A percentile compares a stretch with the other conserved stretches of the same genome.
Evolutionary conservation across 441 rosid genomes (phyloP).

Genomic region (Mallotus repandus): DNA sequence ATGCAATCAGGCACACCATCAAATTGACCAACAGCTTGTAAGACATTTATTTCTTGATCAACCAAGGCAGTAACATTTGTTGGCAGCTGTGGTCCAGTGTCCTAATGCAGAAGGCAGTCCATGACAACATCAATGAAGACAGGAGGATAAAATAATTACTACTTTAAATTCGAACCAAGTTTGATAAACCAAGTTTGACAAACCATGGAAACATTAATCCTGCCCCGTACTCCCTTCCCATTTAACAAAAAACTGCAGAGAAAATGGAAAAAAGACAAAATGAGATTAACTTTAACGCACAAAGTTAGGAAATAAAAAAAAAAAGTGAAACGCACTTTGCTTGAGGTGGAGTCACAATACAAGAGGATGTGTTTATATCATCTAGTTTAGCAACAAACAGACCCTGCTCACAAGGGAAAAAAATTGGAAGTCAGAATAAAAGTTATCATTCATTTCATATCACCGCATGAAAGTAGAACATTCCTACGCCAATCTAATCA

Average conservation of each 20-base stretch:
- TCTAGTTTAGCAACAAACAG: constrained; percentile 4
- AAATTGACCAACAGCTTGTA: constrained; percentile 4
- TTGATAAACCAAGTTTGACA: neutral
- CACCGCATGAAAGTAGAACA: neutral
- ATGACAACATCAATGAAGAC: neutral
- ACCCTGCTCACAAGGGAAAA: neutral
- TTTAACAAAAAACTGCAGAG: neutral
- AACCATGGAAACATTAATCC: constrained; percentile 1
- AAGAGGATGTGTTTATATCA: neutral
- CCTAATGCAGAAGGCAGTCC: neutral
- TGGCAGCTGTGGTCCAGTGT: neutral
- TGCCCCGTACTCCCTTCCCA: constrained; percentile 1
- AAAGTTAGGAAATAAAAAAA: neutral
- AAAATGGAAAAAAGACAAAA: neutral
- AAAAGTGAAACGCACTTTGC: neutral
- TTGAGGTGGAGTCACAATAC: constrained; percentile 3
- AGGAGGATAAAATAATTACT: too few species aligned
- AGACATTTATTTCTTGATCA: neutral
- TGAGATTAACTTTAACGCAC: neutral
- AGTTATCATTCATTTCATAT: neutral
- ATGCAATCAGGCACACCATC: neutral
- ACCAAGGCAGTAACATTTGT: neutral
- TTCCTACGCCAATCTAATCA: neutral
- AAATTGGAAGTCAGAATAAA: neutral
- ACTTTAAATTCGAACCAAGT: neutral